Percentiles rank a stretch among this genome's conserved stretches.
phyloP scores from a whole-genome alignment of 2,329 filamentous ascomycete species.

The Monilinia laxa region DNA sequence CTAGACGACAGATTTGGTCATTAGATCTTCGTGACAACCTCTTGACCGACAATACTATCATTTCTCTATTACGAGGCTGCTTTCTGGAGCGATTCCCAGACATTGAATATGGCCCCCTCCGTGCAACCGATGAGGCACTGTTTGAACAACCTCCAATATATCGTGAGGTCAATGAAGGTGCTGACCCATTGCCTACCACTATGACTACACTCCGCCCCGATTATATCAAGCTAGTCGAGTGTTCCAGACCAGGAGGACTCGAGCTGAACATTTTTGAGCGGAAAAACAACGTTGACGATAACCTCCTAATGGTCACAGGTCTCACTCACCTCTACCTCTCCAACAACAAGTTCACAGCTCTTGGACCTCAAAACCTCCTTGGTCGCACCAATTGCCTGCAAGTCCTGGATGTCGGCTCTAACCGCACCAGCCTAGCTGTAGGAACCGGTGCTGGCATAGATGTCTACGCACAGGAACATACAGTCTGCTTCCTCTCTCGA shows the following conservation, averaged over 20 bases:
- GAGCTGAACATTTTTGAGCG: conserved; percentile 40
- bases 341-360: conserved; percentile 48
- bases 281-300: conserved; percentile 41
- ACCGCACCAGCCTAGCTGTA: conserved; percentile 24
- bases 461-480: conserved; percentile 1
- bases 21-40: conserved; percentile 55
- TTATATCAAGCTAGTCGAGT: not conserved
- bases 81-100: conserved; percentile 4
- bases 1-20: conserved; percentile 52
- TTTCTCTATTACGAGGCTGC: conserved; percentile 36
- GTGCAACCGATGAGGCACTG: conserved; percentile 41
- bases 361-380: conserved; percentile 48
- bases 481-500: not conserved
- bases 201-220: not conserved
- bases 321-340: conserved; percentile 58
- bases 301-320: conserved; percentile 42
- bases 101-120: not conserved
- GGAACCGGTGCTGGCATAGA: not conserved
- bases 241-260: not conserved
- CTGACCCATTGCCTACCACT: not conserved
- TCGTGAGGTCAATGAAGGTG: not conserved
- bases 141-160: conserved; percentile 38
- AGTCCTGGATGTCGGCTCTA: conserved; percentile 52
- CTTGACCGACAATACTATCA: conserved; percentile 49
- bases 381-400: conserved; percentile 47